A percentile compares a stretch with the other conserved stretches of the same genome.
phyloP scores from a whole-genome alignment of 805 yeast genomes.

The Pichia scutulata region DNA sequence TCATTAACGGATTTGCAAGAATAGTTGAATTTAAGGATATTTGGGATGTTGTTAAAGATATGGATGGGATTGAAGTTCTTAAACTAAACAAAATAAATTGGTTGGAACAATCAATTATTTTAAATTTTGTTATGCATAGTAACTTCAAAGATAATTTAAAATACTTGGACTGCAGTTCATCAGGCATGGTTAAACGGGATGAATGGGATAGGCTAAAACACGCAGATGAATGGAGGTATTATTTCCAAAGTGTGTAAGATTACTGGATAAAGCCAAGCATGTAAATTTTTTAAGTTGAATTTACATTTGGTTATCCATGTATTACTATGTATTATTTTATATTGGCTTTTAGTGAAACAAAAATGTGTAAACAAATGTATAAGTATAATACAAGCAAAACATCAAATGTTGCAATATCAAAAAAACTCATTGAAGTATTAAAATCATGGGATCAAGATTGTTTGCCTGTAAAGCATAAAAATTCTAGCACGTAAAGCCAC shows the following conservation, averaged over 20 bases:
- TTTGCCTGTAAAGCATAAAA: no score
- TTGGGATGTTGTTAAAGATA: constrained; percentile 18
- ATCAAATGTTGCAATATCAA: no score
- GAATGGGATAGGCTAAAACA: constrained; percentile 35
- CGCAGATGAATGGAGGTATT: constrained; percentile 20
- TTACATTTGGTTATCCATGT: background rate
- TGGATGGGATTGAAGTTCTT: constrained; percentile 16
- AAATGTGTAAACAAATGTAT: background rate
- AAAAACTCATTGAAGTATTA: no score
- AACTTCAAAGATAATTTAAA: constrained; percentile 14
- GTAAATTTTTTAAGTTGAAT: background rate
- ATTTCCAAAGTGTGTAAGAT: background rate
- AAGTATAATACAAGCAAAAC: no score
- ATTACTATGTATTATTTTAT: no score
- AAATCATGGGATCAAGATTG: no score
- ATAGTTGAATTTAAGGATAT: constrained; percentile 39
- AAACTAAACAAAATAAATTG: constrained; percentile 31
- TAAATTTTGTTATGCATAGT: constrained; percentile 11
- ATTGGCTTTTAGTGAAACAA: background rate
- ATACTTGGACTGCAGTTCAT: constrained; percentile 35
- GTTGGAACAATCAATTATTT: constrained; percentile 23
- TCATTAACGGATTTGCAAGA: constrained; percentile 26
- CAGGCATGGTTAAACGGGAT: constrained; percentile 43
- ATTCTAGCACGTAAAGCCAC: no score
- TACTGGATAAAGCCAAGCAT: background rate